Conservation (phyloP, 495 filamentous ascomycete genomes). For the Bacidia gigantensis region DNA sequence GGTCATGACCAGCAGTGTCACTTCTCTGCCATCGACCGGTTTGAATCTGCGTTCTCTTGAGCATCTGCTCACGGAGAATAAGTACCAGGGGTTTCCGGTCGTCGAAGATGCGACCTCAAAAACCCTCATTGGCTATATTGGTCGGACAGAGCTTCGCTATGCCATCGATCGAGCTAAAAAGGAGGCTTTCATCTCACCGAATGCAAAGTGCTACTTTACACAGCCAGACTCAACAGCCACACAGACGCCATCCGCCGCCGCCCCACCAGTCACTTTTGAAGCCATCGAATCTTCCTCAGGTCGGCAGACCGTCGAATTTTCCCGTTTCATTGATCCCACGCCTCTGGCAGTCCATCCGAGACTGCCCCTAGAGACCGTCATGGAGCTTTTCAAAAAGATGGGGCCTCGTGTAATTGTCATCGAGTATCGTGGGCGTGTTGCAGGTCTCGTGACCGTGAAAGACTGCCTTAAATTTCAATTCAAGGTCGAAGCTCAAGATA, state of each 20-base stretch:
- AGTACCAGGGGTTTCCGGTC: slow-evolving; percentile 91
- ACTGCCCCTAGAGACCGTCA: slow-evolving; percentile 87
- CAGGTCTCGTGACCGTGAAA: slow-evolving; percentile 86
- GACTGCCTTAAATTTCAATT: slow-evolving; percentile 97
- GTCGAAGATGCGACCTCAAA: slow-evolving; percentile 61
- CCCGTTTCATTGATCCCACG: slow-evolving; percentile 76
- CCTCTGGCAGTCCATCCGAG: slow-evolving; percentile 85
- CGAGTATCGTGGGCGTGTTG: slow-evolving; percentile 71
- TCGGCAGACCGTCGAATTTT: slow-evolving; percentile 61
- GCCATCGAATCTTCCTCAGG: slow-evolving; percentile 43
- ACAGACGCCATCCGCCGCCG: slow-evolving; percentile 21
- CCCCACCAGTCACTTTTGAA: slow-evolving; percentile 48
- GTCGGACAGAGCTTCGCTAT: slow-evolving; percentile 83
- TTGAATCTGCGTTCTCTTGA: slow-evolving; percentile 63
- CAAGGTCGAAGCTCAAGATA: slow-evolving; percentile 83
- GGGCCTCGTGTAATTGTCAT: slow-evolving; percentile 88
- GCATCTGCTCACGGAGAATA: slow-evolving; percentile 59
- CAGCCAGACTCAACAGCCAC: slow-evolving; percentile 38
- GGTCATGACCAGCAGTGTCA: slow-evolving; percentile 74
- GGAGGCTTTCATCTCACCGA: slow-evolving; percentile 54
- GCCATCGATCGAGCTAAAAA: slow-evolving; percentile 76
- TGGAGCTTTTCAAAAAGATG: slow-evolving; percentile 98
- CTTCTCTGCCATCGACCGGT: slow-evolving; percentile 59
- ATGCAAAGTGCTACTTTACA: slow-evolving; percentile 66
- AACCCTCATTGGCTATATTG: slow-evolving; percentile 80